These are phyloP conservation scores for Dendrocalamus latiflorus DNA, from an alignment of 202 grass and related monocot species.

Conservation along the genomic window DNA sequence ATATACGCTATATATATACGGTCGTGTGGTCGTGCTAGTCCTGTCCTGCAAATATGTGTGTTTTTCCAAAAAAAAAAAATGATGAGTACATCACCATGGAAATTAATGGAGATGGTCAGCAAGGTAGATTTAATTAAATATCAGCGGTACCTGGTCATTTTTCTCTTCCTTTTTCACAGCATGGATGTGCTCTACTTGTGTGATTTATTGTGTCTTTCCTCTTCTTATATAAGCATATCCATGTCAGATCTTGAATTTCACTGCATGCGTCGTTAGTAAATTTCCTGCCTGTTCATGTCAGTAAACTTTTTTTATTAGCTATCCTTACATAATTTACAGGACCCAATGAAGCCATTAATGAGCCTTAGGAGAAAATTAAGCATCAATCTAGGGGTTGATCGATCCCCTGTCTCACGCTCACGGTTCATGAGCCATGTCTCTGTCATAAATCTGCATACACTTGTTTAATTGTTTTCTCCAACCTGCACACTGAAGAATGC, in stretches of 20 bases:
- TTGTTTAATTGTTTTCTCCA: conserved; percentile 17
- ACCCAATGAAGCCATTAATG: conserved; percentile 20
- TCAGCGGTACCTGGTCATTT: neutral
- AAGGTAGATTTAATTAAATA: neutral
- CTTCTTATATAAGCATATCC: neutral
- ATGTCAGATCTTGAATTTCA: neutral
- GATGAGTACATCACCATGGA: neutral
- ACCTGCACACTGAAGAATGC: neutral
- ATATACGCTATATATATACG: conserved; percentile 2
- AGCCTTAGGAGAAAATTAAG: conserved; percentile 39
- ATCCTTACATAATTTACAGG: conserved; percentile 6
- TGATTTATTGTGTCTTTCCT: neutral
- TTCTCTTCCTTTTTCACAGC: neutral
- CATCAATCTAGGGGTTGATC: conserved; percentile 29
- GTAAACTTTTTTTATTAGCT: neutral
- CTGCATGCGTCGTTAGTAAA: neutral
- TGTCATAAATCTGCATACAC: conserved; percentile 9
- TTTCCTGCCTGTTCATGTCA: neutral
- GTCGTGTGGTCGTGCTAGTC: neutral
- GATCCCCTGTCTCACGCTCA: conserved; percentile 26
- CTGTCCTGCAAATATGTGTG: conserved; percentile 27
- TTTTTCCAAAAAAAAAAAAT: neutral
- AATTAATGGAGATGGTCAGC: neutral
- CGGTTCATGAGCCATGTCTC: conserved; percentile 20
- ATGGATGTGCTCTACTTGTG: neutral